Base-by-base conservation (phyloP, 2,329 filamentous ascomycete genomes). In the Penicillium sp. region DNA sequence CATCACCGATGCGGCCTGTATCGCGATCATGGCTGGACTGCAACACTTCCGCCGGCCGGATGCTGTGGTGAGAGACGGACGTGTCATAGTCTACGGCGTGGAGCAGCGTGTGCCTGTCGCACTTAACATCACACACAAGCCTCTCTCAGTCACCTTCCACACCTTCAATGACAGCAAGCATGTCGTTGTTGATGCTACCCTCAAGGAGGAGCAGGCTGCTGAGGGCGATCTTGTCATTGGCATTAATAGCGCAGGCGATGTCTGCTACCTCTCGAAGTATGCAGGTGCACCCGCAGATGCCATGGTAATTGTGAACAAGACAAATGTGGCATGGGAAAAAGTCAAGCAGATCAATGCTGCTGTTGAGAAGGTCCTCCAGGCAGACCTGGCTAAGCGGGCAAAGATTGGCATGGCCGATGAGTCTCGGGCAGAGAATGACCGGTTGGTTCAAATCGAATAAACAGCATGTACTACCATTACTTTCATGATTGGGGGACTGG, bases 41-140 rank as follows among this genome's bases (percentile, higher is more conserved):
- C 88, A 90, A 60, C 93, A 97, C 76, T 99, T 96, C 77, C 85
- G 90, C 60, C 88, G 92, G 69, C 92, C 92, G 1, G 94, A 97
- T 72, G 90, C 92, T 6, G 87, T 87, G 65, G 89, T 97, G 34
- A 88, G 92, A 66, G 91, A 90, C 55, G 92, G 92, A 66, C 84
- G 85, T 31, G 84, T 97, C 61, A 95, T 89, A 2, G 85, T 97
- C 42, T 96, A 93, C 76, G 89, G 88, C 2, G 76, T 89, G 3
- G 86, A 89, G 13, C 93, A 99, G 78, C 83, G 94, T 61, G 92
- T 96, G 61, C 93, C 93, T 0, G 90, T 97, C 44, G 87, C 91
- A 45, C 81, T 99, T 59, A 92, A 90, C 66, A 90, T 96, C 79
- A 84, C 97, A 62, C 94, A 97, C 76, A 89, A 90, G 65, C 94